These are phyloP conservation scores for Lachancea waltii DNA, from an alignment of 805 yeast genomes.

Conservation along the genomic window DNA sequence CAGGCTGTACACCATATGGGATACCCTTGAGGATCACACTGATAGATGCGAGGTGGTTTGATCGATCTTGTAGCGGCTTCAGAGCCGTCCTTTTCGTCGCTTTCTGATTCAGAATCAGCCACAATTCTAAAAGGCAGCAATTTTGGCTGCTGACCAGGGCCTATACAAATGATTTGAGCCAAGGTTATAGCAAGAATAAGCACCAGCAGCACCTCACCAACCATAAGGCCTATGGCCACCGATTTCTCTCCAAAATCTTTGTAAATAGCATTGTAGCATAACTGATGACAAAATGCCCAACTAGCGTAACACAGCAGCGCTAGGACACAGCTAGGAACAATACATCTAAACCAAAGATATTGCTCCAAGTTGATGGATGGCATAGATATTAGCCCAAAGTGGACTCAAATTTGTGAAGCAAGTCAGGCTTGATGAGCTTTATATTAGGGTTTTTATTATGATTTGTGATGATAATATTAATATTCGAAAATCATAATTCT, in stretches of 20 bases:
- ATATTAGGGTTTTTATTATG: too few species aligned
- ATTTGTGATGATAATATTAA: too few species aligned
- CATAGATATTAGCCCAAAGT: not conserved
- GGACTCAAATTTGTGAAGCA: too few species aligned
- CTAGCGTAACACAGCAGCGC: constrained; percentile 36
- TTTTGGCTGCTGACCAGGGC: constrained; percentile 26
- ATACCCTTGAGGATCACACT: constrained; percentile 65
- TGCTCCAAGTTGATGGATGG: not conserved
- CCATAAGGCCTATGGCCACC: constrained; percentile 21
- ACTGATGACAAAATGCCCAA: constrained; percentile 39
- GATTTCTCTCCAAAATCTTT: constrained; percentile 11
- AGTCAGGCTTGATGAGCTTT: not conserved
- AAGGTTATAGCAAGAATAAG: constrained; percentile 14
- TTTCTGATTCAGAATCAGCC: constrained; percentile 6
- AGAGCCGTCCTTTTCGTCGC: constrained; percentile 2
- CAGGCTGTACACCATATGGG: constrained; percentile 74
- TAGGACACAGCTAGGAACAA: constrained; percentile 28
- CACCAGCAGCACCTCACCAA: constrained; percentile 13
- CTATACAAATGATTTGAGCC: constrained; percentile 18
- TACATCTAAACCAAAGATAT: constrained; percentile 9
- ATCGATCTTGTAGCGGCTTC: constrained; percentile 22
- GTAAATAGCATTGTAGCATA: constrained; percentile 35
- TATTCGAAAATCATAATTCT: too few species aligned
- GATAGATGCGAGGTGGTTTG: constrained; percentile 51
- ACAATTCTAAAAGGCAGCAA: constrained; percentile 22